Base-by-base conservation (phyloP, 2,329 filamentous ascomycete genomes). In the Fusarium sublunatum region DNA sequence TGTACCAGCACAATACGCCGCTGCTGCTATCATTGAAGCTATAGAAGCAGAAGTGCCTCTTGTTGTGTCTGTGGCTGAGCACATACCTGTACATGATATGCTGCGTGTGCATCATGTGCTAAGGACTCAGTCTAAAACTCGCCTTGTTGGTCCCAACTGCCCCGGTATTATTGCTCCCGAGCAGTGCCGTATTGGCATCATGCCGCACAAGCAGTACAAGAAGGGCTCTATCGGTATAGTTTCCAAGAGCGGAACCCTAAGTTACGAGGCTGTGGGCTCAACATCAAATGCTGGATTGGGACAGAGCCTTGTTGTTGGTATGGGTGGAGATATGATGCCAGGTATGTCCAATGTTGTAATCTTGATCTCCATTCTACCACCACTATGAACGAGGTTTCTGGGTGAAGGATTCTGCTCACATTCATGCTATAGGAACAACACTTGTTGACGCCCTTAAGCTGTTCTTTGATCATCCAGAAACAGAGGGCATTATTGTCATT, bases 181-280 rank as follows among this genome's bases (percentile, higher is more conserved):
- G 24, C 88, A 87, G 3, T 93, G 91, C 67, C 54, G 77, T 1
- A 72, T 79, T 5, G 77, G 77, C 2, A 79, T 79, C 36, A 79
- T 79, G 77, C 77, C 77, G 1, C 76, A 76, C 45, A 70, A 68
- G 29, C 77, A 79, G 64, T 79, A 78, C 25, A 58, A 50, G 1
- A 83, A 86, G 1, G 91, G 90, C 0, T 83, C 85, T 53, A 80
- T 94, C 22, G 91, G 90, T 2, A 91, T 94, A 51, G 85, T 91
- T 3, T 89, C 90, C n/a, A 93, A 92, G 72, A 92, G 89, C 1
- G 91, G 91, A 1, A 94, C 91, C 0, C 77, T 94, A 36, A 92
- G 89, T 59, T 94, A 93, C 70, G 91, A 94, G 73, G 87, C 91
- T 2, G 91, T 93, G 1, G 91, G 88, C 0, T 88, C 89, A 2